phyloP scores from a whole-genome alignment of 148 eudicot genomes.

The Arbutus unedo region DNA sequence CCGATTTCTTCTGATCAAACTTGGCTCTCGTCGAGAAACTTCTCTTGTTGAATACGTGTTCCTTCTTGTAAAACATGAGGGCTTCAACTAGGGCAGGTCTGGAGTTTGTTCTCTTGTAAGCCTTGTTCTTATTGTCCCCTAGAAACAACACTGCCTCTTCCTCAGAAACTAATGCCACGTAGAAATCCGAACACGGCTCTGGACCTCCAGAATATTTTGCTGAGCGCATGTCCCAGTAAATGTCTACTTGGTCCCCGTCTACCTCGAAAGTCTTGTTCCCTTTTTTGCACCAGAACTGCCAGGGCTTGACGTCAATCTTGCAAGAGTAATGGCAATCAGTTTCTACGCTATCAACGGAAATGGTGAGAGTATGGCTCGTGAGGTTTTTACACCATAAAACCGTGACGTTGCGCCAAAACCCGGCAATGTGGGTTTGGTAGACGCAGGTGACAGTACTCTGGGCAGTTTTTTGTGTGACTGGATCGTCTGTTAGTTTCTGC shows the following conservation, averaged over 20 bases:
- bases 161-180: conserved; percentile 64
- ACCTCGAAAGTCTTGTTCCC: conserved; percentile 67
- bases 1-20: conserved; percentile 27
- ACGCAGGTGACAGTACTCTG: conserved; percentile 51
- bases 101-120: conserved; percentile 65
- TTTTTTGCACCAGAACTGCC: conserved; percentile 89
- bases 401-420: conserved; percentile 73
- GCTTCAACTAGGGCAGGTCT: conserved; percentile 61
- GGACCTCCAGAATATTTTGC: conserved; percentile 74
- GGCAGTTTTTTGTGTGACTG: conserved; percentile 36
- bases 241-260: conserved; percentile 48
- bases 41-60: conserved; percentile 51
- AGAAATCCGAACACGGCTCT: conserved; percentile 68
- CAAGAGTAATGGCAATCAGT: conserved; percentile 40
- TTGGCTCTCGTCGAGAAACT: conserved; percentile 46
- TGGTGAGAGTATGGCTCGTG: conserved; percentile 48
- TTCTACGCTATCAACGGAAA: conserved; percentile 55
- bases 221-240: conserved; percentile 78
- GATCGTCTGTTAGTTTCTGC: conserved; percentile 47
- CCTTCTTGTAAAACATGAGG: conserved; percentile 49
- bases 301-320: conserved; percentile 82
- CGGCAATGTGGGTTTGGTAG: conserved; percentile 60
- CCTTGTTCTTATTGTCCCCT: conserved; percentile 76
- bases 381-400: conserved; percentile 64
- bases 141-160: conserved; percentile 70